Percentiles rank a stretch among this genome's conserved stretches.
Conservation (phyloP, 208 protist genomes). For the Wallacemonas sp. region DNA sequence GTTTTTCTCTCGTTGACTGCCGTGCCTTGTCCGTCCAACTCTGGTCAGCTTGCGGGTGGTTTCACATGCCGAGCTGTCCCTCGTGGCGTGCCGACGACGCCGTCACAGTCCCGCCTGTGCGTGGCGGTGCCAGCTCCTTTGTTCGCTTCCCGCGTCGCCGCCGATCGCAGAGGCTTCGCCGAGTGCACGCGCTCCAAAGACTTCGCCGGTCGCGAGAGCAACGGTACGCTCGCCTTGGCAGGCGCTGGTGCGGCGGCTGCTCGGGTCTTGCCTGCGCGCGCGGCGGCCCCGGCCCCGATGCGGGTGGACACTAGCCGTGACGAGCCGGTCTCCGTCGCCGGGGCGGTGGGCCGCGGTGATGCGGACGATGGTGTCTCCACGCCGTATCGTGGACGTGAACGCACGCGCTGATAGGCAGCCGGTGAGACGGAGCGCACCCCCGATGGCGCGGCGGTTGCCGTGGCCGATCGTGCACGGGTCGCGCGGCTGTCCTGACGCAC, state of each 20-base stretch:
- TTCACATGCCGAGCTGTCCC: too few relatives aligned
- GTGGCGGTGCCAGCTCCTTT: neutral
- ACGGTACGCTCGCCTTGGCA: too few relatives aligned
- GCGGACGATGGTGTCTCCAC: neutral
- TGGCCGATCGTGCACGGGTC: too few relatives aligned
- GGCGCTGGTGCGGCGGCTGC: neutral
- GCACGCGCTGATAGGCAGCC: neutral
- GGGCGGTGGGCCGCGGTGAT: neutral
- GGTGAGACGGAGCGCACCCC: slow-evolving; percentile 3
- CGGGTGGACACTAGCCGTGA: too few relatives aligned
- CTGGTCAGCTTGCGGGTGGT: too few relatives aligned
- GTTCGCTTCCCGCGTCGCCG: neutral
- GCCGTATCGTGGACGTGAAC: neutral
- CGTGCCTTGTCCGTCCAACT: too few relatives aligned
- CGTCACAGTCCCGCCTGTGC: neutral
- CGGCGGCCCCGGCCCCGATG: neutral
- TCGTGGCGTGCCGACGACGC: too few relatives aligned
- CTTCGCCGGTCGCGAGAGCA: neutral
- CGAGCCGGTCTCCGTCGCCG: too few relatives aligned
- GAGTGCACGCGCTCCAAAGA: slow-evolving; percentile 1
- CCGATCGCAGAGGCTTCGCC: neutral
- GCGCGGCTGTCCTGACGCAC: too few relatives aligned
- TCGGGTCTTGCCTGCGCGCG: neutral
- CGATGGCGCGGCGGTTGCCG: too few relatives aligned
- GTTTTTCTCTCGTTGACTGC: neutral